These are phyloP conservation scores for Trametes cubensis DNA, from an alignment of 768 basidiomycete species.

Conservation along the genomic window DNA sequence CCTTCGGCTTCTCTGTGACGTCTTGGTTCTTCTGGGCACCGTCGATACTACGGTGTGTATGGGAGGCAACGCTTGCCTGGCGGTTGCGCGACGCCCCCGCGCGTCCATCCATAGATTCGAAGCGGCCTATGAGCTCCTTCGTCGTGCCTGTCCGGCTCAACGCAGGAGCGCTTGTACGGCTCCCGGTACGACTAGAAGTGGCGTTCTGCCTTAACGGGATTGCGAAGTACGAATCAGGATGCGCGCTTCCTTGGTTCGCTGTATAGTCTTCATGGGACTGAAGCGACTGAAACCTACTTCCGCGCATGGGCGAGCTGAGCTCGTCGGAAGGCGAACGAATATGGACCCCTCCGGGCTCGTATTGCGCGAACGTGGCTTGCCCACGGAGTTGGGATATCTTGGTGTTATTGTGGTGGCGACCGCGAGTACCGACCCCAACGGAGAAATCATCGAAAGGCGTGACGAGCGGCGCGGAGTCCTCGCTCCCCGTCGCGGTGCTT, in stretches of 20 bases:
- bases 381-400: too few species aligned
- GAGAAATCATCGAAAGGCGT: constrained; percentile 14
- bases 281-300: background rate
- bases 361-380: too few species aligned
- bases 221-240: constrained; percentile 10
- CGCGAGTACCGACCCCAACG: background rate
- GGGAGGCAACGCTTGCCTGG: background rate
- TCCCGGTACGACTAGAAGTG: background rate
- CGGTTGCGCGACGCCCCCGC: constrained; percentile 9
- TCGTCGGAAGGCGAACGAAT: constrained; percentile 3
- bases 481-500: constrained; percentile 17
- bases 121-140: constrained; percentile 56
- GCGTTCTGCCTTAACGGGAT: background rate
- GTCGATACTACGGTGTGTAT: too few species aligned
- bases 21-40: too few species aligned
- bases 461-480: constrained; percentile 7
- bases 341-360: constrained; percentile 1
- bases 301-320: background rate
- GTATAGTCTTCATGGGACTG: too few species aligned
- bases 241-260: background rate
- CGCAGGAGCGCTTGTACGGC: background rate
- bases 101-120: constrained; percentile 47
- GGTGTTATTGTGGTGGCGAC: background rate
- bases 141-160: constrained; percentile 38
- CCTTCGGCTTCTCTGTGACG: constrained; percentile 33